Percentiles rank a stretch among this genome's conserved stretches.
Conservation (phyloP, 306 rosid genomes). For the Glycine soja region DNA sequence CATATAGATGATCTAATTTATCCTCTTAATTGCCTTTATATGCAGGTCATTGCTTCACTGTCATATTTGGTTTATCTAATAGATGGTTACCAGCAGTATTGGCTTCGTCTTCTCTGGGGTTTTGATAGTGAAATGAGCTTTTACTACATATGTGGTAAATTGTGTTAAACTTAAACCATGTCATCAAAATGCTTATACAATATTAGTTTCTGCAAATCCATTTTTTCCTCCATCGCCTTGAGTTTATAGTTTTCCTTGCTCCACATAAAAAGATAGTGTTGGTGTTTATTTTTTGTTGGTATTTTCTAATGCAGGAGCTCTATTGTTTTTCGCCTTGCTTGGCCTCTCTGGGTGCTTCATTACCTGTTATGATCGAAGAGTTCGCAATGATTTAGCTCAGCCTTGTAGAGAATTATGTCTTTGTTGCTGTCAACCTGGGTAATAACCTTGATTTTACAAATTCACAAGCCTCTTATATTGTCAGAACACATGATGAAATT, state of each 20-base stretch:
- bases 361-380: constrained; percentile 97
- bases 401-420: constrained; percentile 98
- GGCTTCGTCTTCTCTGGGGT: constrained; percentile 95
- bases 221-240: neutral
- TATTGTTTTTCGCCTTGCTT: constrained; percentile 90
- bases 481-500: constrained; percentile 29
- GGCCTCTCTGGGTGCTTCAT: constrained; percentile 98
- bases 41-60: constrained; percentile 84
- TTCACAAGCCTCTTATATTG: constrained; percentile 22
- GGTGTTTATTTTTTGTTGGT: constrained; percentile 42
- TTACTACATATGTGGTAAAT: constrained; percentile 90
- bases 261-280: constrained; percentile 14
- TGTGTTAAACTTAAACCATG: constrained; percentile 20
- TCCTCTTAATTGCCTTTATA: constrained; percentile 22
- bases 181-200: constrained; percentile 33
- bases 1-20: constrained; percentile 16
- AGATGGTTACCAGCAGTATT: constrained; percentile 81
- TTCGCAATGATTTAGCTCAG: constrained; percentile 96
- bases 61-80: constrained; percentile 84
- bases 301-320: constrained; percentile 77
- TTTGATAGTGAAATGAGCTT: constrained; percentile 83
- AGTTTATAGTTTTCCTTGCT: constrained; percentile 28
- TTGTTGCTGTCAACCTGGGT: constrained; percentile 99
- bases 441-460: constrained; percentile 42
- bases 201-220: constrained; percentile 4